These are phyloP conservation scores for Seiridium unicorne DNA, from an alignment of 2,329 filamentous ascomycete genomes.

Conservation along the genomic window DNA sequence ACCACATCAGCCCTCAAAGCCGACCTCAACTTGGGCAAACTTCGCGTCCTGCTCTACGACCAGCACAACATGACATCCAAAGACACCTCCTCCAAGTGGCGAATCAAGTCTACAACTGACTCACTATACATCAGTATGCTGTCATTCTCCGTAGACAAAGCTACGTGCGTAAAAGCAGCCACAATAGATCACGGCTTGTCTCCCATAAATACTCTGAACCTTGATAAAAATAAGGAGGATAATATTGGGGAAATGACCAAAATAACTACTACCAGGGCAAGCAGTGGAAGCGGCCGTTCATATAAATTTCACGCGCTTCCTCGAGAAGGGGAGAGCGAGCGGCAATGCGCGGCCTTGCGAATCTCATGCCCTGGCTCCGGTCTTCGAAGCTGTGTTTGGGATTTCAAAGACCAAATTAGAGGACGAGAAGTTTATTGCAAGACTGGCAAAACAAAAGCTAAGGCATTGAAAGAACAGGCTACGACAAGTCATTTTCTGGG, in stretches of 20 bases:
- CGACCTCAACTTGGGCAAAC: not conserved
- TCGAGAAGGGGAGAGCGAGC: not conserved
- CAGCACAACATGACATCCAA: not conserved
- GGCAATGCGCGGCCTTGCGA: not conserved
- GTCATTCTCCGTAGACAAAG: not conserved
- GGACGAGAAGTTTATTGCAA: not conserved
- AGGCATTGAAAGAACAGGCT: not conserved
- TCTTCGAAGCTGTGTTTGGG: not conserved
- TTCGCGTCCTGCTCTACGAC: not conserved
- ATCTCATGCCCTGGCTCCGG: not conserved
- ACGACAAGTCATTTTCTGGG: too few species aligned
- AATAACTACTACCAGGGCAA: too few species aligned
- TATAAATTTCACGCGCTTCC: not conserved
- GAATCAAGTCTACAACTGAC: not conserved
- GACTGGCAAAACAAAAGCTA: not conserved
- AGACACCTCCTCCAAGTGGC: not conserved
- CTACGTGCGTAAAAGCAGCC: too few species aligned
- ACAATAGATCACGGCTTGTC: too few species aligned
- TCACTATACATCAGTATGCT: not conserved
- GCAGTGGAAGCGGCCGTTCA: not conserved
- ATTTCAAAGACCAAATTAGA: not conserved
- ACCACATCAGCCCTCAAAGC: not conserved
- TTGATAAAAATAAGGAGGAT: too few species aligned
- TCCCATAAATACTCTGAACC: too few species aligned
- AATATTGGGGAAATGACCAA: too few species aligned